Percentiles rank a stretch among this genome's conserved stretches.
Evolutionary conservation across 2,329 filamentous ascomycete species (phyloP).

Genomic region (Hawksworthiomyces lignivorus): DNA sequence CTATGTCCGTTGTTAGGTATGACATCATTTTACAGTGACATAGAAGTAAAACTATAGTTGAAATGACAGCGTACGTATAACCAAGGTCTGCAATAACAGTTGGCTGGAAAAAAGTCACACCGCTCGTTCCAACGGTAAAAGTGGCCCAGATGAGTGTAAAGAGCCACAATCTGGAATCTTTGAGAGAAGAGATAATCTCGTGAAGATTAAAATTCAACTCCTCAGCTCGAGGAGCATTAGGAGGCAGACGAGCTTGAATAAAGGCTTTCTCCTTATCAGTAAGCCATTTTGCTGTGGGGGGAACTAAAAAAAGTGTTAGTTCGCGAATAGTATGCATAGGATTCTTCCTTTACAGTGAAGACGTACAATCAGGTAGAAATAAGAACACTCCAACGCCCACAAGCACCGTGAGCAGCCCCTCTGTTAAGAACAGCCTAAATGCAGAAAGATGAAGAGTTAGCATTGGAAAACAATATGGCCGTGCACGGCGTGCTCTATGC

Average conservation of each 20-base stretch:
- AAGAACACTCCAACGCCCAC: slow-evolving; percentile 43
- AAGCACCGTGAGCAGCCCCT: slow-evolving; percentile 39
- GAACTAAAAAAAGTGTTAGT: slow-evolving; percentile 23
- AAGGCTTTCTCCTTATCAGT: slow-evolving; percentile 38
- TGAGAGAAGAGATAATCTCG: slow-evolving; percentile 31
- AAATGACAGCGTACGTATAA: slow-evolving; percentile 8
- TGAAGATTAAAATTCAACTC: slow-evolving; percentile 33
- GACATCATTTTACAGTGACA: slow-evolving; percentile 11
- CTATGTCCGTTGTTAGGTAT: neutral
- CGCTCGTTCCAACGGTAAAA: slow-evolving; percentile 37
- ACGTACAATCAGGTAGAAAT: slow-evolving; percentile 43
- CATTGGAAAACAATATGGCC: too few species aligned
- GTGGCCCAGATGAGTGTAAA: slow-evolving; percentile 38
- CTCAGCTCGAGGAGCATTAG: slow-evolving; percentile 32
- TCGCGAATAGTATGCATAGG: too few species aligned
- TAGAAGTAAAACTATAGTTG: neutral
- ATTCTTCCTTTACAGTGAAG: too few species aligned
- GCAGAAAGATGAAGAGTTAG: neutral
- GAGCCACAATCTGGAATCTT: slow-evolving; percentile 35
- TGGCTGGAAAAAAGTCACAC: slow-evolving; percentile 34
- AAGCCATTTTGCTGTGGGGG: slow-evolving; percentile 36
- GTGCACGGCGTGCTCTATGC: too few species aligned
- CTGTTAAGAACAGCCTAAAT: slow-evolving; percentile 30
- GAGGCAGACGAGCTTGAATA: slow-evolving; percentile 37
- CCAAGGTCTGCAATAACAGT: slow-evolving; percentile 31